Base-by-base conservation (phyloP, 78 protist genomes). In the Andalucia godoyi region DNA sequence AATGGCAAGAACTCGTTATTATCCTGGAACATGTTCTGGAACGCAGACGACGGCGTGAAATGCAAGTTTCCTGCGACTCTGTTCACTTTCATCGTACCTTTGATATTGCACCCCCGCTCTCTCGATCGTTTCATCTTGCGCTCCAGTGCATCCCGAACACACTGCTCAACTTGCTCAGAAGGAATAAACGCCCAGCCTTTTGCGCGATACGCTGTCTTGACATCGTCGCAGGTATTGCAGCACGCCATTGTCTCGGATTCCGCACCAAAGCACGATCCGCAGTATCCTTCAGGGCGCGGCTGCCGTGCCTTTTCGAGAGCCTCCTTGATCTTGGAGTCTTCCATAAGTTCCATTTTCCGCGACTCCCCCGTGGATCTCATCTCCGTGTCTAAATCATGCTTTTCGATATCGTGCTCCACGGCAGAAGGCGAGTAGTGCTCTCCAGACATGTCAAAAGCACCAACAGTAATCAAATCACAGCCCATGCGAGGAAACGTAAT, bases 51-150 rank as follows among this genome's bases (percentile, higher is more conserved):
- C 34, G 93, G 95, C 18, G 89, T 79, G 15, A 90, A 72, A 50
- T 90, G 93, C 59, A 90, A 74, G 72, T 88, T 88, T 33, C 96
- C 96, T 2, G 92, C 88, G 4, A 90, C 87, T 64, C 79, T 79
- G 74, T 77, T 79, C 23, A 88, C 90, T 0, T 41, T 32, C 34
- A 88, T 27, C 8, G 36, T 38, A n/a, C 93, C 95, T 39, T 64
- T 67, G 1, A 90, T 39, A 49, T 69, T 79, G 70, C 96, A 91
- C 32, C 93, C 94, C 49, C 85, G 93, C 38, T 57, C n/a, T 15
- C 15, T 2, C 57, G 64, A 10, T 12, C 30, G 43, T 46, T 30
- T n/a, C 3, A 33, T 23, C 23, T 25, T 0, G 21, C 32, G 15
- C 25, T 1, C 36, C 23, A 51, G 4, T 1, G 69, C 64, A 58